Conservation (phyloP, 176 grass and related monocot species). For the Poa annua region DNA sequence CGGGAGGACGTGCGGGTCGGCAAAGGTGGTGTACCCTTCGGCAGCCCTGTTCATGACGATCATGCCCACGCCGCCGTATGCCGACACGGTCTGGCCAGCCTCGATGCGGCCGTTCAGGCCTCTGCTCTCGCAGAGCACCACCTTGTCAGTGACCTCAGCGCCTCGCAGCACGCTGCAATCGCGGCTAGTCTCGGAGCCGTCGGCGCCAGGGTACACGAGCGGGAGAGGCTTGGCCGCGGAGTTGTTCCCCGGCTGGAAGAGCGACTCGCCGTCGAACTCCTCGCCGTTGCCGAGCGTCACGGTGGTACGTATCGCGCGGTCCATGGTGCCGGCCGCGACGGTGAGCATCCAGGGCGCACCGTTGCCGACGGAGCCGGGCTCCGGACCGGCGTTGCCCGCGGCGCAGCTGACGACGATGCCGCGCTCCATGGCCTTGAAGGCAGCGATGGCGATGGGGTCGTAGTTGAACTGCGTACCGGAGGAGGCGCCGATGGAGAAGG, state of each 20-base stretch:
- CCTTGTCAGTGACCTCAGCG: constrained; percentile 56
- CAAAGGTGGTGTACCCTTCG: constrained; percentile 66
- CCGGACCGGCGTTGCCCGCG: constrained; percentile 65
- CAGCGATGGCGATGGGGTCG: constrained; percentile 67
- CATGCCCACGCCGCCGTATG: constrained; percentile 58
- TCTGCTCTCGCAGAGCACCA: constrained; percentile 68
- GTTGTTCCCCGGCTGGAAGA: constrained; percentile 59
- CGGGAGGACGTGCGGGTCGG: constrained; percentile 63
- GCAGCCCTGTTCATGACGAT: constrained; percentile 58
- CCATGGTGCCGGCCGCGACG: constrained; percentile 76
- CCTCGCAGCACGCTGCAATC: constrained; percentile 67
- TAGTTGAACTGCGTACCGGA: constrained; percentile 75
- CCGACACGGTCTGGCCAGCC: constrained; percentile 52
- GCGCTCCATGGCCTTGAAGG: constrained; percentile 74
- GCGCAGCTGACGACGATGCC: constrained; percentile 83
- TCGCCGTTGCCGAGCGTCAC: constrained; percentile 72
- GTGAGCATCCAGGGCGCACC: constrained; percentile 92
- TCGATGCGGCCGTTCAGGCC: constrained; percentile 55
- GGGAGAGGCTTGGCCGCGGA: constrained; percentile 35
- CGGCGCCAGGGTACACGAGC: constrained; percentile 57
- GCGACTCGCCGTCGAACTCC: constrained; percentile 74
- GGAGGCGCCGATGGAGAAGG: constrained; percentile 76
- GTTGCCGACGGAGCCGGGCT: constrained; percentile 53
- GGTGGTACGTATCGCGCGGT: constrained; percentile 63
- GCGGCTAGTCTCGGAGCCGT: constrained; percentile 46